Base-by-base conservation (phyloP, 805 yeast genomes). In the Ogataea corticis region DNA sequence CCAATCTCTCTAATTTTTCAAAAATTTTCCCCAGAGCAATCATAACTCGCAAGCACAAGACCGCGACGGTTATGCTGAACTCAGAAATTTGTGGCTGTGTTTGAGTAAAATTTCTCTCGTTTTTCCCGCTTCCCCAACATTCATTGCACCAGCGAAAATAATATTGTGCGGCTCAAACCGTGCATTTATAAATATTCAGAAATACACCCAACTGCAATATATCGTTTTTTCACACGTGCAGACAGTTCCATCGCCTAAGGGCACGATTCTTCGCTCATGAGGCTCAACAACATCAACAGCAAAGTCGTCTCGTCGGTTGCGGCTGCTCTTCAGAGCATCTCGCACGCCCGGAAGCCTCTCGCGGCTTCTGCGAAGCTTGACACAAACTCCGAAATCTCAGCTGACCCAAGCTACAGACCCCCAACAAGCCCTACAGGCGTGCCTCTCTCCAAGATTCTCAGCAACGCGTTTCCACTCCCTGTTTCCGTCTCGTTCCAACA, bases 381-480 rank as follows among this genome's bases (percentile, higher is more conserved):
- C 28, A 18, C 28, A 16, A n/a, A n/a, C n/a, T 21, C 25, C 25
- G 25, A 21, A 21, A 21, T 3, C 34, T 13, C 42, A 38, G 12
- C 33, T 6, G 12, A 3, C 7, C 21, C 16, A 28, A n/a, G 17
- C 1, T 80, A 79, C 53, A 73, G 65, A 48, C 59, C 82, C 19
- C 72, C 88, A 0, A 80, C 83, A 0, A 80, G 84, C 18, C 91
- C 91, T 1, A 72, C 83, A 0, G 87, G 88, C 0, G 75, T 83
- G 0, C 88, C 90, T 0, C 49, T 84, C 6, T 61, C 68, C 17
- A 76, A 78, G 52, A 69, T 85, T 12, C 62, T 82, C 19, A 68
- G 77, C 7, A 72, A 70, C 43, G 68, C 74, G 35, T 85, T 85
- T 57, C 92, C 92, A 0, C 65, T 83, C 11, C 62, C 78, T 5